Evolutionary conservation across 768 basidiomycete species (phyloP), one percentile per base, ranked within the genome.

Genomic region (Clitopilus passeckerianus): DNA sequence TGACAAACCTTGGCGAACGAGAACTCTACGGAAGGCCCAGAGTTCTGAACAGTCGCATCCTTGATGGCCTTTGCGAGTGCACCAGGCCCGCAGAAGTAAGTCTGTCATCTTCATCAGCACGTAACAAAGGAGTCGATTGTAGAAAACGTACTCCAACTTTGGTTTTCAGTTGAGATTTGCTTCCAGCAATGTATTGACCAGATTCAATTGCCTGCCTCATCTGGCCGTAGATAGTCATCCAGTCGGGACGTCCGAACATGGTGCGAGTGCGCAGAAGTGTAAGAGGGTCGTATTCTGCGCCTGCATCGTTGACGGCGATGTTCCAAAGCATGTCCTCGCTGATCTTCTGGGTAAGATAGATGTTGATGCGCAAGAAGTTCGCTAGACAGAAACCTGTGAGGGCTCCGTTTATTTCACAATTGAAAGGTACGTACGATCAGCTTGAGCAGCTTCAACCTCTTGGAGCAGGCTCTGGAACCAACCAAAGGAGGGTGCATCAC

Each of bases 401-500:
- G 52, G 54, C 23, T 58, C 10, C 34, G 54, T 22, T 6, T 6
- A 20, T 58, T 41, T 34, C 37, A 55, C 1, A 22, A 34, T n/a
- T 33, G 30, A 54, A 55, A 46, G n/a, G 23, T 12, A 80, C 91
- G 79, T 69, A 93, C 93, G 90, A 78, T 95, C 91, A 34, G 86
- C 86, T 69, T 95, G 93, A 50, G 91, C 89, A 54, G 85, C 86
- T 71, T 97, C 95, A 52, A 97, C 87, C 70, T 94, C 88, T 67
- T 89, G 88, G 60, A 97, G 79, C 56, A 97, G 75, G 61, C 82
- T 86, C 72, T 95, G 92, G 84, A 98, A 96, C 95, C 95, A 97
- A 66, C 93, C 94, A 67, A 97, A 94, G n/a, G 91, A 91, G n/a
- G 92, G 92, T n/a, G 90, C 86, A 64, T 95, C 91, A 70, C 91